Evolutionary conservation across 2,329 filamentous ascomycete species (phyloP), one percentile per base, ranked within the genome.

Genomic region (Colletotrichum tropicale): DNA sequence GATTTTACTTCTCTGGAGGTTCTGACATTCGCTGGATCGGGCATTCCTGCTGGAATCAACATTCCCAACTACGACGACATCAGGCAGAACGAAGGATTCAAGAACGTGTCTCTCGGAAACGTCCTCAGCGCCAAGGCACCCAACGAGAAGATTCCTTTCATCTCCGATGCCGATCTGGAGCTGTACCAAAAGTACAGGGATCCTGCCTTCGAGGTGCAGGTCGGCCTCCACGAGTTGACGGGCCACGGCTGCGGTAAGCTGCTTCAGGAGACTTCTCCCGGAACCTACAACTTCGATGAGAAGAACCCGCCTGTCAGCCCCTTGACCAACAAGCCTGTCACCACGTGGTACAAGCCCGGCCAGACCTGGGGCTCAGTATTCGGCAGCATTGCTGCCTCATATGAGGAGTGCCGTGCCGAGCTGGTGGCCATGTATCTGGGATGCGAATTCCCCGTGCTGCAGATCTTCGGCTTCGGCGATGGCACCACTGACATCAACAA

Each of bases 1-100:
- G 97, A 99, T 83, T 99, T 99, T 82, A 98, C 97, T 0, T 97
- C 94, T 12, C 89, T 98, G 3, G 97, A 99, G 84, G 96, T 98
- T 4, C 86, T 98, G 76, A 95, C 94, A 1, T 98, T 98, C 80
- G 85, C 84, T 72, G 85, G 88, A 67, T 93, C 88, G 75, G 93
- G 91, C 72, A 94, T 94, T 70, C 92, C 92, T 12, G 92, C 91
- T 28, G 92, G 93, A 30, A 93, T 93, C 81, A 93, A 93, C 79
- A 92, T 93, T 75, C 91, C 90, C 71, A 94, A 94, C 84, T 94
- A 94, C 80, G 94, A 95, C 79, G 92, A 93, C 77, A 95, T 97
- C 76, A 90, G 95, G 77, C 95, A 98, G 82, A 93, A 91, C 7
- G 92, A 95, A 76, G 95, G 95, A 4, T 98, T 98, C 91, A 98